Base-by-base conservation (phyloP, 2,329 filamentous ascomycete species). In the Penicillium sp. region DNA sequence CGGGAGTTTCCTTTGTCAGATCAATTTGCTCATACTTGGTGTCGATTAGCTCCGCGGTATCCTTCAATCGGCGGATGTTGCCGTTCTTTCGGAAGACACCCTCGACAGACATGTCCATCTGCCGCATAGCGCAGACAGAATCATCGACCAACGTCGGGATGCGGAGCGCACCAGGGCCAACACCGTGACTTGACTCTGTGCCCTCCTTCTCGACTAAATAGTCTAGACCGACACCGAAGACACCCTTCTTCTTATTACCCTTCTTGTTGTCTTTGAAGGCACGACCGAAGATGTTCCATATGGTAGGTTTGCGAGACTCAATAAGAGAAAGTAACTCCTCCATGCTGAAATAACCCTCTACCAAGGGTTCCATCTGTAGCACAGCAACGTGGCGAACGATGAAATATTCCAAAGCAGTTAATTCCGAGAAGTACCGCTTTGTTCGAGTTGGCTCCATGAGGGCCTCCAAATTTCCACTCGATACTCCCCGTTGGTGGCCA, bases 11-110 rank as follows among this genome's bases (percentile, higher is more conserved):
- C 63, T 90, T 88, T 69, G 88, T 90, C 68, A 97, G 84, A 72
- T 96, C 92, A 55, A 96, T 88, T 55, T 88, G 86, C 64, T 96
- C 91, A 59, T 89, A 90, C 42, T 91, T 93, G 44, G 86, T 86
- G 73, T 99, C 94, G 63, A 99, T 92, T 66, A 88, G 82, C 55
- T 96, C 91, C 39, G 91, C 88, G 7, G 96, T 81, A 61, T 96
- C 93, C 66, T 90, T 91, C 44, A 97, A 82, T 66, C 93, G 90
- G 75, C 94, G 93, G 78, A 99, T 97, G 75, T 97, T 99, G 67
- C 94, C 94, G 69, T 97, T 99, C 83, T 99, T 99, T 67, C 94
- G 88, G 85, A 99, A 99, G 23, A 99, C 93, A 68, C 94, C 94
- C 75, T 99, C 94, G 1, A 99, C 91, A 1, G 93, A 97, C 79